Evolutionary conservation across 2,329 filamentous ascomycete species (phyloP).

Genomic region (Trichophyton simii): DNA sequence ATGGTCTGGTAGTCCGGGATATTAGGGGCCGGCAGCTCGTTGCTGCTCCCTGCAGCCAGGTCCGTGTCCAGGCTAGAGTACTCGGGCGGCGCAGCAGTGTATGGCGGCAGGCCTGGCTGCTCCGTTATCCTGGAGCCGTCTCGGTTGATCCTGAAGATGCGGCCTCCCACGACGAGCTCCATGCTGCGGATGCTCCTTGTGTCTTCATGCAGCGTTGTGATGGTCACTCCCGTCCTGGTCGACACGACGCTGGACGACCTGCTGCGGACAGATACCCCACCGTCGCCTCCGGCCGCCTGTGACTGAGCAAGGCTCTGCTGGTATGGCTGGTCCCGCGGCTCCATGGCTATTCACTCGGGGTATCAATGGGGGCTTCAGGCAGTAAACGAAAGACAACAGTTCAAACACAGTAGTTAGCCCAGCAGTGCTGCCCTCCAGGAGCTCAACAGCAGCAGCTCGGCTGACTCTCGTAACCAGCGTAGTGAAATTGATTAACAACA

Average conservation of each 20-base stretch:
- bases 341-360: neutral
- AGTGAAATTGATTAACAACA: too few relatives aligned
- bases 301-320: neutral
- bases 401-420: too few relatives aligned
- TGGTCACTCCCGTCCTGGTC: conserved; percentile 20
- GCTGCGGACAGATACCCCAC: conserved; percentile 11
- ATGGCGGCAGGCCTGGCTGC: conserved; percentile 13
- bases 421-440: neutral
- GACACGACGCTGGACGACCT: conserved; percentile 22
- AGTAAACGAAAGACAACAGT: too few relatives aligned
- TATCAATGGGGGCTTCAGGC: neutral
- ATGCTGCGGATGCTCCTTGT: conserved; percentile 18
- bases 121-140: conserved; percentile 20
- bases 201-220: conserved; percentile 18
- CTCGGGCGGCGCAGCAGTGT: conserved; percentile 10
- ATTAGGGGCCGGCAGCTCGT: neutral
- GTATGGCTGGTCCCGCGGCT: neutral
- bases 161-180: conserved; percentile 20
- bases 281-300: neutral
- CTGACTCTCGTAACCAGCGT: too few relatives aligned
- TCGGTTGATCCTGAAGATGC: conserved; percentile 22
- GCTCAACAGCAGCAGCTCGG: neutral
- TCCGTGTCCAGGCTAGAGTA: neutral
- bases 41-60: neutral
- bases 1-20: neutral